Base-by-base conservation (phyloP, 257 asterid species). In the Solanum sitiens region DNA sequence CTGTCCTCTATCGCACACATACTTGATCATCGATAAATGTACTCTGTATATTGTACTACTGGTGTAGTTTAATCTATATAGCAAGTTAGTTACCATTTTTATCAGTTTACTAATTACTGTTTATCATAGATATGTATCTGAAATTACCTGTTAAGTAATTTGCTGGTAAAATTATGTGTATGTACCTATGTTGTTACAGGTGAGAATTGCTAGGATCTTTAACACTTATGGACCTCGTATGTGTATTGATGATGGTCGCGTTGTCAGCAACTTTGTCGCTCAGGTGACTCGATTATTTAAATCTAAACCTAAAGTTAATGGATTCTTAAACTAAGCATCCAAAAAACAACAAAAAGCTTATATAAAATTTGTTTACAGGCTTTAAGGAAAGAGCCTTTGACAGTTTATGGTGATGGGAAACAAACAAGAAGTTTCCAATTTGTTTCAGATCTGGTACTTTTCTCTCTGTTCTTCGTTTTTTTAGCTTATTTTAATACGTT, bases 221-320 rank as follows among this genome's bases (percentile, higher is more conserved):
- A 97, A 97, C 91, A 97, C 99, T 11, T 97, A 97, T 59, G 99
- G 99, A 32, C 99, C 99, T 35, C 95, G 99, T 53, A 97, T 97
- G 99, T 97, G 98, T 89, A 95, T 97, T 80, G 99, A 97, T 87
- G 99, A 97, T 90, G 99, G 99, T 45, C 99, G 99, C 73, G 99
- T 97, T 68, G 99, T 97, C 33, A 97, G 99, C 92, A 97, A 97
- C 92, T 97, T 97, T 84, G 99, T 97, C 68, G 99, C 99, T 90
- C 99, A 97, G 99, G 99, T 96, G 87, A 87, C 44, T 23, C 40
- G 32, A 79, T 44, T 45, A 45, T 80, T 40, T 27, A 27, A 80
- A 47, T 80, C 68, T 47, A 80, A 80, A 50, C 40, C 11, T 80
- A 2, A 80, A 16, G 42, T 30, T 80, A 27, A 47, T 47, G 44